These are phyloP conservation scores for Platanthera guangdongensis DNA, from an alignment of 106 monocot genomes.

Conservation along the genomic window DNA sequence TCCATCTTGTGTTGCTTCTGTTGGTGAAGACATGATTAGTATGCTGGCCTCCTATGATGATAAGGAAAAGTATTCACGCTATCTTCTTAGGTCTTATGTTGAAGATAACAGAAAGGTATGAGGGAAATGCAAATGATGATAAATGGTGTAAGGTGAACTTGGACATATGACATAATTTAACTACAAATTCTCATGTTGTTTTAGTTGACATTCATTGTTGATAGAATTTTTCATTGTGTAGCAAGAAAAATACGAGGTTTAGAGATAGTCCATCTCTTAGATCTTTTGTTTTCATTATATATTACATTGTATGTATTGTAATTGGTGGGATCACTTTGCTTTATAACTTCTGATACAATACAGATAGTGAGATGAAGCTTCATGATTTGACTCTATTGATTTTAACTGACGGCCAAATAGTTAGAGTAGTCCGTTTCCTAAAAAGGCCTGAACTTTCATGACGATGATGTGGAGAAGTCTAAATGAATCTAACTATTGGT, in stretches of 20 bases:
- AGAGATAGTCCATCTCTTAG: not conserved
- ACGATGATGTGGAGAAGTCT: not conserved
- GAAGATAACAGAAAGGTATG: conserved; percentile 88
- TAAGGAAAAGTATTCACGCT: conserved; percentile 76
- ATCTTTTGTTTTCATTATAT: not conserved
- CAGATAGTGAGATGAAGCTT: no score
- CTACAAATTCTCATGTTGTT: not conserved
- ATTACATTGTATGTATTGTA: not conserved
- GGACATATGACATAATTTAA: not conserved
- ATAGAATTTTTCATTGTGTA: not conserved
- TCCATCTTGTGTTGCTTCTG: conserved; percentile 83
- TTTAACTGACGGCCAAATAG: no score
- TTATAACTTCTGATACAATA: not conserved
- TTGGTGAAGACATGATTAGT: conserved; percentile 80
- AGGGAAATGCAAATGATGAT: not conserved
- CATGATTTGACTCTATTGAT: no score
- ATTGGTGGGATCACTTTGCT: not conserved
- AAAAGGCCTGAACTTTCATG: not conserved
- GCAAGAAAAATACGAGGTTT: not conserved
- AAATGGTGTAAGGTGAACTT: not conserved
- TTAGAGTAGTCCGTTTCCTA: no score
- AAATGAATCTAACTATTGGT: not conserved
- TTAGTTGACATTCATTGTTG: not conserved
- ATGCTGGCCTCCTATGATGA: conserved; percentile 52
- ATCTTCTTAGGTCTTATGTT: conserved; percentile 81